Evolutionary conservation across 2,329 filamentous ascomycete genomes (phyloP).

Genomic region (Knufia petricola): DNA sequence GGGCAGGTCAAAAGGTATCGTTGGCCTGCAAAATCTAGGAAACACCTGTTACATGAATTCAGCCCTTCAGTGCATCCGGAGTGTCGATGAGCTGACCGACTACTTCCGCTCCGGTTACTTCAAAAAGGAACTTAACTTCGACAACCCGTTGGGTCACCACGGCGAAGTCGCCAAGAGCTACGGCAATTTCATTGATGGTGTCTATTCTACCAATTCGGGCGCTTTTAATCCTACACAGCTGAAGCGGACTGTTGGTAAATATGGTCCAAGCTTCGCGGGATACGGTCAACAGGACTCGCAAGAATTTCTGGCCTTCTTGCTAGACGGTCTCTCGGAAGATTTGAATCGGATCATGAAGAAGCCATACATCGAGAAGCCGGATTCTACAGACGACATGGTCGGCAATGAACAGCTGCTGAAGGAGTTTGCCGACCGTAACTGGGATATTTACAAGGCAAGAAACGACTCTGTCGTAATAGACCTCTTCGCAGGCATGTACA

Average conservation of each 20-base stretch:
- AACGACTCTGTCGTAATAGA: conserved; percentile 95
- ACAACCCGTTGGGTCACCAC: conserved; percentile 75
- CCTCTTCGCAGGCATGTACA: conserved; percentile 95
- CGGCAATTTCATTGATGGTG: conserved; percentile 61
- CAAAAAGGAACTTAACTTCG: conserved; percentile 69
- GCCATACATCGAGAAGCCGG: conserved; percentile 93
- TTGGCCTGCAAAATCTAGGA: conserved; percentile 79
- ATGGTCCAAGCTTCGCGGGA: conserved; percentile 77
- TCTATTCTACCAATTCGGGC: conserved; percentile 61
- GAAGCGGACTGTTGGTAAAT: conserved; percentile 70
- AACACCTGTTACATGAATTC: conserved; percentile 99
- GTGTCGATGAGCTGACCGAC: conserved; percentile 82
- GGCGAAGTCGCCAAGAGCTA: conserved; percentile 84
- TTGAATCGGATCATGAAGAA: conserved; percentile 90
- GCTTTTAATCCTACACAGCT: conserved; percentile 71
- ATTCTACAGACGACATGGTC: conserved; percentile 94
- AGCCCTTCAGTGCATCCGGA: conserved; percentile 85
- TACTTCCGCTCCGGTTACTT: conserved; percentile 75
- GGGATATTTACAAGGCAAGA: conserved; percentile 81
- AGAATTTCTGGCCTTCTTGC: conserved; percentile 87
- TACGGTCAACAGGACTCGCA: conserved; percentile 97
- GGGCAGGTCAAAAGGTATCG: conserved; percentile 61
- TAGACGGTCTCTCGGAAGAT: conserved; percentile 92
- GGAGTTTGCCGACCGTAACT: conserved; percentile 77
- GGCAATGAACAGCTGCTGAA: conserved; percentile 69